phyloP scores from a whole-genome alignment of 805 yeast species.

The Teunomyces gatunensis region DNA sequence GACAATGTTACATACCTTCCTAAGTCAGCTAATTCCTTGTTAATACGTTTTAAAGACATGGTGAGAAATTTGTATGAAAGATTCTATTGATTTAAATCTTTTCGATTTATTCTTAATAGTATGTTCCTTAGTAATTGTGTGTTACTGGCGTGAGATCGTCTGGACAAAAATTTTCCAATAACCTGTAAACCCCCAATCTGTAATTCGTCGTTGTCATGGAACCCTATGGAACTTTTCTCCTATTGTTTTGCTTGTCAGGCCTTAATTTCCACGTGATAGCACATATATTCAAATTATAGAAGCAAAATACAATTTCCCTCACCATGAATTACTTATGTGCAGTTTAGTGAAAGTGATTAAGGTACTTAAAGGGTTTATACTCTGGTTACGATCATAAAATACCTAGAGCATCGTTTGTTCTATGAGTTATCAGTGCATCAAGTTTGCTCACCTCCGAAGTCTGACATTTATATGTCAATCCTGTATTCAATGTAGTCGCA shows the following conservation, averaged over 20 bases:
- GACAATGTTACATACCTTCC: conserved; percentile 69
- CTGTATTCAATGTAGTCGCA: not conserved
- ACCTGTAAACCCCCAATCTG: conserved; percentile 5
- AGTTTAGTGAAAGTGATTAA: too few relatives aligned
- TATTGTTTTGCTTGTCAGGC: not conserved
- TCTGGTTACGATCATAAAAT: too few relatives aligned
- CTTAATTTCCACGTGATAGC: too few relatives aligned
- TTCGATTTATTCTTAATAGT: conserved; percentile 2
- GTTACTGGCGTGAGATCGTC: conserved; percentile 6
- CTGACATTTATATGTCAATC: too few relatives aligned
- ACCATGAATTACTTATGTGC: too few relatives aligned
- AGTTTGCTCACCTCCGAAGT: not conserved
- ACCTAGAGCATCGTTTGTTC: too few relatives aligned
- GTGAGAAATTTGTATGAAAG: conserved; percentile 7
- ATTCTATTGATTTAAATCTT: conserved; percentile 6
- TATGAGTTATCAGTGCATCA: too few relatives aligned
- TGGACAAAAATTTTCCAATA: conserved; percentile 4
- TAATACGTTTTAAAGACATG: conserved; percentile 94
- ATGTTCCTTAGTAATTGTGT: conserved; percentile 1
- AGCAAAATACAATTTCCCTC: too few relatives aligned
- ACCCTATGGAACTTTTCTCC: conserved; percentile 5
- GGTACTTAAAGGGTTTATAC: too few relatives aligned
- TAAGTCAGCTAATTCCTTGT: conserved; percentile 91
- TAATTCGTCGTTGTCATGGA: conserved; percentile 7
- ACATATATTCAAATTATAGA: too few relatives aligned